Evolutionary conservation across 2,329 filamentous ascomycete genomes (phyloP).

Genomic region (Nannizzia gypsea): DNA sequence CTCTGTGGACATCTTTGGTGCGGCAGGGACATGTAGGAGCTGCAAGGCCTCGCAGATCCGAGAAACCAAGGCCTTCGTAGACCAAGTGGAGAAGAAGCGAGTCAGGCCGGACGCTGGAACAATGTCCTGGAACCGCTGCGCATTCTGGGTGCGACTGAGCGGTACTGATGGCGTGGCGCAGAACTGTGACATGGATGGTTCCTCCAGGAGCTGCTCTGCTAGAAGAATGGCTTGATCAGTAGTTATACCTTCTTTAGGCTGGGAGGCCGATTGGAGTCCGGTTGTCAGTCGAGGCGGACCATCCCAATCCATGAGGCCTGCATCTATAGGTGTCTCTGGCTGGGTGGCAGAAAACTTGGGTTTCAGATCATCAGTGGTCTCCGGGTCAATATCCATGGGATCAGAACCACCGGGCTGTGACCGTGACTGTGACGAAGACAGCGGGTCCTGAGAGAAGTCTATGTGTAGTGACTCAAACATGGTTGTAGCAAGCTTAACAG

Average conservation of each 20-base stretch:
- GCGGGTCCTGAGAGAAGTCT: conserved; percentile 62
- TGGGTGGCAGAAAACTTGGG: conserved; percentile 65
- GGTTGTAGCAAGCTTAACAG: conserved; percentile 74
- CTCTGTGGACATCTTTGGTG: conserved; percentile 32
- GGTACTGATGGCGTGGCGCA: conserved; percentile 65
- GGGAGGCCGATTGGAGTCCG: conserved; percentile 34
- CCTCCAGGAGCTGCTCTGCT: conserved; percentile 61
- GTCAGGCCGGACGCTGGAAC: conserved; percentile 77
- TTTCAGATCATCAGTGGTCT: conserved; percentile 27
- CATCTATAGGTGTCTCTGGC: conserved; percentile 63
- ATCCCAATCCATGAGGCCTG: conserved; percentile 80
- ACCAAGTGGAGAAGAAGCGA: conserved; percentile 79
- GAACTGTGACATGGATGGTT: conserved; percentile 78
- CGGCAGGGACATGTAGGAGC: conserved; percentile 65
- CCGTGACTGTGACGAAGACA: conserved; percentile 25
- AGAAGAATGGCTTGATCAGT: conserved; percentile 31
- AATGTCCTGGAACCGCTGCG: conserved; percentile 79
- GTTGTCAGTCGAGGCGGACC: conserved; percentile 50
- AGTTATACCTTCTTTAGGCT: conserved; percentile 31
- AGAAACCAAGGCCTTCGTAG: conserved; percentile 62
- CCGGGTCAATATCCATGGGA: conserved; percentile 40
- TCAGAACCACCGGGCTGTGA: conserved; percentile 34
- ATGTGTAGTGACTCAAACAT: conserved; percentile 89
- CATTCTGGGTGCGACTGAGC: conserved; percentile 75
- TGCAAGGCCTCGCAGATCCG: conserved; percentile 72